Base-by-base conservation (phyloP, 2,329 filamentous ascomycete genomes). In the Pseudofabraea citricarpa region DNA sequence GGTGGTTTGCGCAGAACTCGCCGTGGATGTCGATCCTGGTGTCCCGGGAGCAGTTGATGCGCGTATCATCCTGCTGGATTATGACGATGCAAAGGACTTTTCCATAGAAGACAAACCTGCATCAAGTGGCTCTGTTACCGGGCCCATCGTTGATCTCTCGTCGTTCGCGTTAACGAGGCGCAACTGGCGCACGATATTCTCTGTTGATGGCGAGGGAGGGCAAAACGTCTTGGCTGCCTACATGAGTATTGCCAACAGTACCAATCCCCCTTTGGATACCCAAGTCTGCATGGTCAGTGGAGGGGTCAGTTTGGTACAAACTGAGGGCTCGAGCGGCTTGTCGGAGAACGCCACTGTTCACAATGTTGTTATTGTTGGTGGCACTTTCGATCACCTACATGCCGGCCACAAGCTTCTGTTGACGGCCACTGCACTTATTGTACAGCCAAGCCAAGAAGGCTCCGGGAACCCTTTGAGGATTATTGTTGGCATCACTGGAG, bases 341-440 rank as follows among this genome's bases (percentile, higher is more conserved):
- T 24, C 54, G 15, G 45, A 40, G 13, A 49, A 48, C 6, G 39
- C 55, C 3, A 43, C 51, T 5, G 33, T 45, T 18, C 77, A 87
- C 61, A 67, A 72, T 46, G 75, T 79, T 12, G 85, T 94, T 39
- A 87, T 85, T 41, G 79, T 97, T 10, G 93, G 91, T 22, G 93
- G 93, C 8, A 98, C 93, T 0, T 98, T 97, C 66, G 93, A 98
- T 63, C 90, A 97, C 65, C 76, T 98, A 18, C 93, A 98, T 61
- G 83, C 87, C 4, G 93, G 93, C 5, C 93, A 98, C 70, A 98
- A 97, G 67, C 74, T 97, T n/a, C 77, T 98, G 16, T 77, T 98
- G 16, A 90, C 90, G n/a, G 90, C 90, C 48, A 87, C 86, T 0
- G 79, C 83, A 0, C 77, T 96, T 44, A 74, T 89, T 13, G 73